These are phyloP conservation scores for Fraxinus latifolia DNA, from an alignment of 305 asterid species.

Conservation along the genomic window DNA sequence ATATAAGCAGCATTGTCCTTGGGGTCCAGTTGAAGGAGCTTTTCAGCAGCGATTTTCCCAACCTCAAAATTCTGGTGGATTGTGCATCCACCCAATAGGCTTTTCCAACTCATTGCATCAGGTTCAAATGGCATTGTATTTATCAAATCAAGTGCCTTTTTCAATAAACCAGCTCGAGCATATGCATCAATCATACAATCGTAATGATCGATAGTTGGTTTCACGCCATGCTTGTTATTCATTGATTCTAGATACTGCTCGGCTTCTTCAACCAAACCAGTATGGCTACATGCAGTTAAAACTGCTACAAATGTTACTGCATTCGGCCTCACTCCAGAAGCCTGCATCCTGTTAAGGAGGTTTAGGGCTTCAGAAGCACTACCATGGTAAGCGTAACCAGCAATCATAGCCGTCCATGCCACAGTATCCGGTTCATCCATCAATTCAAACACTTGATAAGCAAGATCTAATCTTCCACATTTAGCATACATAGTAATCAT, in stretches of 20 bases:
- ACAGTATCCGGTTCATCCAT: constrained; percentile 46
- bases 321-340: constrained; percentile 36
- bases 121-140: constrained; percentile 49
- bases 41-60: constrained; percentile 52
- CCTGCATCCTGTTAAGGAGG: constrained; percentile 42
- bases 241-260: constrained; percentile 36
- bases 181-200: constrained; percentile 53
- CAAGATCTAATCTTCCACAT: constrained; percentile 49
- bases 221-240: constrained; percentile 38
- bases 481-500: constrained; percentile 60
- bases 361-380: constrained; percentile 40
- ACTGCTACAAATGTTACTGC: constrained; percentile 49
- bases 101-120: constrained; percentile 63
- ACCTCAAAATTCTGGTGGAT: constrained; percentile 40
- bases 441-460: constrained; percentile 37
- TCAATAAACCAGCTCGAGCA: constrained; percentile 49
- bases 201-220: constrained; percentile 46
- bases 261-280: constrained; percentile 49
- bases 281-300: constrained; percentile 59
- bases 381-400: constrained; percentile 54
- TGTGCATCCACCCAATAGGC: constrained; percentile 55
- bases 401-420: constrained; percentile 59
- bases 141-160: constrained; percentile 45
- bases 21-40: constrained; percentile 49
- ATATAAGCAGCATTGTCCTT: constrained; percentile 49